phyloP scores from a whole-genome alignment of 257 asterid species.

The Penstemon davidsonii region DNA sequence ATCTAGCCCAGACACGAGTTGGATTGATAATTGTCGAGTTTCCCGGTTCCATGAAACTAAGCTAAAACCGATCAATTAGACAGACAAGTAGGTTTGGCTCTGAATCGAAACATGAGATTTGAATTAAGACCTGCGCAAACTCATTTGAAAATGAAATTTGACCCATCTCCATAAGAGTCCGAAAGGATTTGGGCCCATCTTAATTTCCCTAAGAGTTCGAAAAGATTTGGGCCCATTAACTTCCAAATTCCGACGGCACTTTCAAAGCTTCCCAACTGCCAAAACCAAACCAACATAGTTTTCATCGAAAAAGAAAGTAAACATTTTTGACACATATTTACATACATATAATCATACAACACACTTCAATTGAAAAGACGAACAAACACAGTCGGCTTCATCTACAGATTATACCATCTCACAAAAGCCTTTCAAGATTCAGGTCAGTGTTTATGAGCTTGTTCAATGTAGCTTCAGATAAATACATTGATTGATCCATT shows the following conservation, averaged over 20 bases:
- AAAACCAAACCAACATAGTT: constrained; percentile 46
- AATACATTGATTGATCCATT: constrained; percentile 28
- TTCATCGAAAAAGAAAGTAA: constrained; percentile 53
- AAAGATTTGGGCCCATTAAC: background rate
- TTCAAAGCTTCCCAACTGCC: constrained; percentile 61
- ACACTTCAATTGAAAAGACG: background rate
- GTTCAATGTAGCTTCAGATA: constrained; percentile 27
- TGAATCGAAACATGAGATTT: too few relatives aligned
- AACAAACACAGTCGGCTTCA: background rate
- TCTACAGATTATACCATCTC: background rate
- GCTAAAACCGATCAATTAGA: too few relatives aligned
- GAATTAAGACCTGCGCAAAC: too few relatives aligned
- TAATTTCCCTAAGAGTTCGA: too few relatives aligned
- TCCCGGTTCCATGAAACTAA: too few relatives aligned
- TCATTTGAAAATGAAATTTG: too few relatives aligned
- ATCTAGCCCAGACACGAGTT: too few relatives aligned
- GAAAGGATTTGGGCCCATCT: too few relatives aligned
- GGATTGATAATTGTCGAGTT: too few relatives aligned
- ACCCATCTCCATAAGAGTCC: too few relatives aligned
- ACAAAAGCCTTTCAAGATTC: constrained; percentile 15
- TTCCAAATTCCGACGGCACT: constrained; percentile 44
- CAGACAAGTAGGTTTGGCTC: too few relatives aligned
- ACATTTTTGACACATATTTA: constrained; percentile 1
- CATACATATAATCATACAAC: constrained; percentile 21
- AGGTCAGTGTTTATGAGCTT: constrained; percentile 30